Evolutionary conservation across 371 early-diverging fungal genomes (phyloP).

Genomic region (Parasitella parasitica): DNA sequence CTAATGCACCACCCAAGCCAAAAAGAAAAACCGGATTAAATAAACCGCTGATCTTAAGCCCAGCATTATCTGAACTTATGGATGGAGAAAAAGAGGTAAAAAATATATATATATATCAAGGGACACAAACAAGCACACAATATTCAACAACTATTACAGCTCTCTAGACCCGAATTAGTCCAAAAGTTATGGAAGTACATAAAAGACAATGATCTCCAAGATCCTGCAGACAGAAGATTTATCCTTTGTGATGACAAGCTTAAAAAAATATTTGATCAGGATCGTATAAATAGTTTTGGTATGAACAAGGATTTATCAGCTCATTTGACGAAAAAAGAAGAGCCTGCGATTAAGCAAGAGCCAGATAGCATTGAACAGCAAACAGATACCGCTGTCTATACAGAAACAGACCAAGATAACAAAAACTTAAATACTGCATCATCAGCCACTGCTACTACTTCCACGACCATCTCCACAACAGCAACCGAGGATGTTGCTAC

Average conservation of each 20-base stretch:
- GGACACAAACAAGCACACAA: too few relatives aligned
- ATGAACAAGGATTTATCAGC: constrained; percentile 58
- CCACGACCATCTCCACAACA: too few relatives aligned
- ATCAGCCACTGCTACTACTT: neutral
- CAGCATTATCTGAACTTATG: constrained; percentile 48
- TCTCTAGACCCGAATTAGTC: constrained; percentile 57
- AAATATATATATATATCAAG: too few relatives aligned
- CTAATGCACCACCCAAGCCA: constrained; percentile 51
- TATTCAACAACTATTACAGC: constrained; percentile 28
- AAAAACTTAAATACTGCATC: neutral
- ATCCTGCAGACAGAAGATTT: constrained; percentile 55
- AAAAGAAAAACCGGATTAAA: constrained; percentile 54
- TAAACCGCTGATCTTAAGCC: constrained; percentile 50
- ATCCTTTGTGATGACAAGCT: constrained; percentile 57
- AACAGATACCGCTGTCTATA: neutral
- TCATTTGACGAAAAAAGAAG: constrained; percentile 51
- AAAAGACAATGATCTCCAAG: constrained; percentile 58
- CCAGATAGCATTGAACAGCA: neutral
- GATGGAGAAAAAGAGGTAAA: constrained; percentile 53
- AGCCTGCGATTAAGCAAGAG: neutral
- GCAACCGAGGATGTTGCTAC: neutral
- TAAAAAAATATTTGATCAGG: constrained; percentile 50
- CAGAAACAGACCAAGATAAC: neutral
- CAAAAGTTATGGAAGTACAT: constrained; percentile 61
- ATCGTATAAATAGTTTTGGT: constrained; percentile 55